Percentiles rank a stretch among this genome's conserved stretches.
phyloP scores from a whole-genome alignment of 345 rosid species.

The Carallia brachiata region DNA sequence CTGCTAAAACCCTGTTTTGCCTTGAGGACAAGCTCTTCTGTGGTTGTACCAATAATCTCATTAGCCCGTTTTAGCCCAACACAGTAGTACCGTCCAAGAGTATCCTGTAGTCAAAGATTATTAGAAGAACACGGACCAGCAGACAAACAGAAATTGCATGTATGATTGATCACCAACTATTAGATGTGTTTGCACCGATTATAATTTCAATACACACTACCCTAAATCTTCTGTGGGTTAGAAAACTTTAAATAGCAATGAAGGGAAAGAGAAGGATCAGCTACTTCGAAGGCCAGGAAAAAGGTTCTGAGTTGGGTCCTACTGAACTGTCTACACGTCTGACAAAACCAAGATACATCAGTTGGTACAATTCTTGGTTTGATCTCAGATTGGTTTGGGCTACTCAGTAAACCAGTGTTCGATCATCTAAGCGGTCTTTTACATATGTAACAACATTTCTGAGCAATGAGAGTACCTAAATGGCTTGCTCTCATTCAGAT shows the following conservation, averaged over 20 bases:
- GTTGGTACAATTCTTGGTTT: no score
- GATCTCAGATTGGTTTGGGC: no score
- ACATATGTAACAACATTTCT: no score
- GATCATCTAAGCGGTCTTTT: neutral
- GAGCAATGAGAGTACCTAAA: no score
- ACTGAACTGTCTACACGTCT: no score
- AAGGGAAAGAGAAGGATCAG: no score
- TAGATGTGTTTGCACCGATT: neutral
- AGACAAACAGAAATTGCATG: neutral
- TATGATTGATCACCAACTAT: neutral
- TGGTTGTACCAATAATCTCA: conserved; percentile 82
- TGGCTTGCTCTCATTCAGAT: no score
- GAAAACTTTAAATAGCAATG: no score
- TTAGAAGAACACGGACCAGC: neutral
- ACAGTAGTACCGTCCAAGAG: conserved; percentile 69
- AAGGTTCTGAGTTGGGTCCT: no score
- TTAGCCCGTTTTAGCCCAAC: conserved; percentile 80
- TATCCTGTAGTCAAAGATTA: conserved; percentile 46
- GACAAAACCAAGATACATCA: no score
- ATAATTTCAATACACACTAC: neutral
- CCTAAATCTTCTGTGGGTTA: no score
- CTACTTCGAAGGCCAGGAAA: no score
- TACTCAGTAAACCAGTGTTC: neutral
- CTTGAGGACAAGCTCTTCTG: conserved; percentile 87
- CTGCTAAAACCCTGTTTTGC: conserved; percentile 50